Percentiles rank a stretch among this genome's conserved stretches.
Conservation (phyloP, 441 rosid genomes). For the Brassica balearica region DNA sequence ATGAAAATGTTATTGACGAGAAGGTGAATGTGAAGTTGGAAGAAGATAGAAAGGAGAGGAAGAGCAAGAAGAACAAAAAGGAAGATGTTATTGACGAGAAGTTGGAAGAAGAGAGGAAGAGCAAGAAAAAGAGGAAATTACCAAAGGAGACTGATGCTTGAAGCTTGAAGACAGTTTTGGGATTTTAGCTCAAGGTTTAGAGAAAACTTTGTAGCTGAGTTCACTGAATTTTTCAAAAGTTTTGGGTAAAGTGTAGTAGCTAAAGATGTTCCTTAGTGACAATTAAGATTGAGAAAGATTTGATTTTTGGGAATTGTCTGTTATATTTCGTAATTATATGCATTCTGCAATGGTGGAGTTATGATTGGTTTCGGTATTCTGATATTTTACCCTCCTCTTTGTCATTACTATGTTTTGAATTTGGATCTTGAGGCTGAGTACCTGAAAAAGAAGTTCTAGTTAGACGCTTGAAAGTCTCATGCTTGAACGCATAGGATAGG, state of each 20-base stretch:
- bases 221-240: slow-evolving; percentile 2
- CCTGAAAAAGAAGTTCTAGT: slow-evolving; percentile 9
- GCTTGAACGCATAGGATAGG: not conserved
- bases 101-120: too few species aligned
- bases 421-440: slow-evolving; percentile 12
- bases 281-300: slow-evolving; percentile 17
- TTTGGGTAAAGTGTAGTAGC: slow-evolving; percentile 14
- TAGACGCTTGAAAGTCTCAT: slow-evolving; percentile 24
- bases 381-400: not conserved
- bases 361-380: slow-evolving; percentile 22
- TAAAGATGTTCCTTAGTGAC: slow-evolving; percentile 20
- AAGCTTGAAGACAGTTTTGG: slow-evolving; percentile 31
- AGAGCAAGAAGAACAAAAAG: slow-evolving; percentile 38
- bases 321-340: not conserved
- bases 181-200: slow-evolving; percentile 29
- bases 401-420: not conserved
- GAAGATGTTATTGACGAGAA: too few species aligned
- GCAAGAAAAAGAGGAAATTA: too few species aligned
- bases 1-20: not conserved
- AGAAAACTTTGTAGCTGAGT: slow-evolving; percentile 21
- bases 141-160: too few species aligned
- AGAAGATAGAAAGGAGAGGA: not conserved
- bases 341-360: not conserved
- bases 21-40: not conserved
- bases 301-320: slow-evolving; percentile 35